Base-by-base conservation (phyloP, 306 rosid genomes). In the Pyrus pyrifolia region DNA sequence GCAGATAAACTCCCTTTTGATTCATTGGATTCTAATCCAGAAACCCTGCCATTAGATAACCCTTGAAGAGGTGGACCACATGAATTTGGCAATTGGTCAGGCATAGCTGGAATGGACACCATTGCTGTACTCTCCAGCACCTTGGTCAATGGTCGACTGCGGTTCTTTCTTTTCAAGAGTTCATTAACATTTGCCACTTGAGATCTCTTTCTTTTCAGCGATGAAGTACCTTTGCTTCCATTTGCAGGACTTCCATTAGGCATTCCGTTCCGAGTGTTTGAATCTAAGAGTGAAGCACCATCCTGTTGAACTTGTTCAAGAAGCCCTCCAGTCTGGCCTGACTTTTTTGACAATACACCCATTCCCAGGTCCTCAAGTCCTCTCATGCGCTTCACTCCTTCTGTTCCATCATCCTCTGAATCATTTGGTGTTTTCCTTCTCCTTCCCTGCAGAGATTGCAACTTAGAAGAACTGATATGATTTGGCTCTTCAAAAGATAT, bases 331-430 rank as follows among this genome's bases (percentile, higher is more conserved):
- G 77, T 71, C 80, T 79, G 93, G 52, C 67, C 84, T 83, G 90
- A 86, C 71, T 84, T 77, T 82, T 89, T 95, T 18, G 92, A 83
- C 63, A 72, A 81, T 53, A 88, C 86, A 82, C 93, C 90, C 82
- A 86, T 22, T 42, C 97, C 97, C 33, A 95, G 82, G 82, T 92
- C 99, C 82, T 87, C 89, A 76, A 95, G 97, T 79, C 97, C 99
- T 85, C 91, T 92, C 97, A 95, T 92, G 68, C 93, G 87, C 87
- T 90, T 90, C 35, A 92, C 90, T 77, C 99, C 96, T 88, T 95
- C 96, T 23, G 86, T 90, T 83, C 97, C 98, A 72, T 95, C 98
- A 76, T 95, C 99, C 87, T 95, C 97, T 1, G 97, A 95, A 85
- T 92, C 97, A 83, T 95, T 90, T 72, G 99, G 97, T 70, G 99